These are phyloP conservation scores for Ophiosphaerella herpotricha DNA, from an alignment of 2,329 filamentous ascomycete genomes.

Conservation along the genomic window DNA sequence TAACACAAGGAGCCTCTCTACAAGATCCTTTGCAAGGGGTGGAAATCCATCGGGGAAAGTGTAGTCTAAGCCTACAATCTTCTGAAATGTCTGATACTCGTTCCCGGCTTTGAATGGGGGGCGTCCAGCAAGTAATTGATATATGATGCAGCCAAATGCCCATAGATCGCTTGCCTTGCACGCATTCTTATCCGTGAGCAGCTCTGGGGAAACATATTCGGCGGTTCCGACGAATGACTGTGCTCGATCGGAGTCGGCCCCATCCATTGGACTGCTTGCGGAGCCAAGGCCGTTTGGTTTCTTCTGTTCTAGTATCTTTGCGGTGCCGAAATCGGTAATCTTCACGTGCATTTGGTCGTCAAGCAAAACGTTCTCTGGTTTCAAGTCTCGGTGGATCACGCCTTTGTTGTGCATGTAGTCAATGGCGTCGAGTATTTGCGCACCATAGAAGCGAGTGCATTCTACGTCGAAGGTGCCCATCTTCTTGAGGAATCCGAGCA, in stretches of 20 bases:
- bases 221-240: conserved; percentile 97
- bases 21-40: conserved; percentile 79
- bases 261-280: conserved; percentile 56
- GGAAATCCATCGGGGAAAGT: conserved; percentile 91
- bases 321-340: conserved; percentile 97
- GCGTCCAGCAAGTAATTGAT: conserved; percentile 91
- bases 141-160: conserved; percentile 98
- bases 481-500: conserved; percentile 90
- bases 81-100: conserved; percentile 97
- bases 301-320: conserved; percentile 76
- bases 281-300: conserved; percentile 50
- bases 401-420: conserved; percentile 97
- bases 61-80: conserved; percentile 93
- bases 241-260: conserved; percentile 71
- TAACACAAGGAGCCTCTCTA: conserved; percentile 86
- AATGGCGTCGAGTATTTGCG: conserved; percentile 93
- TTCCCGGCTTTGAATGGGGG: conserved; percentile 96
- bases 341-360: conserved; percentile 98
- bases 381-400: conserved; percentile 94
- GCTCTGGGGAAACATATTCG: conserved; percentile 95
- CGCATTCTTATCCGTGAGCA: conserved; percentile 95
- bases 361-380: conserved; percentile 94
- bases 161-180: conserved; percentile 98
- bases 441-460: conserved; percentile 90
- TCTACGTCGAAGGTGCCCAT: conserved; percentile 94